Evolutionary conservation across 2,329 filamentous ascomycete species (phyloP), one percentile per base, ranked within the genome.

Genomic region (Pyricularia pennisetigena): DNA sequence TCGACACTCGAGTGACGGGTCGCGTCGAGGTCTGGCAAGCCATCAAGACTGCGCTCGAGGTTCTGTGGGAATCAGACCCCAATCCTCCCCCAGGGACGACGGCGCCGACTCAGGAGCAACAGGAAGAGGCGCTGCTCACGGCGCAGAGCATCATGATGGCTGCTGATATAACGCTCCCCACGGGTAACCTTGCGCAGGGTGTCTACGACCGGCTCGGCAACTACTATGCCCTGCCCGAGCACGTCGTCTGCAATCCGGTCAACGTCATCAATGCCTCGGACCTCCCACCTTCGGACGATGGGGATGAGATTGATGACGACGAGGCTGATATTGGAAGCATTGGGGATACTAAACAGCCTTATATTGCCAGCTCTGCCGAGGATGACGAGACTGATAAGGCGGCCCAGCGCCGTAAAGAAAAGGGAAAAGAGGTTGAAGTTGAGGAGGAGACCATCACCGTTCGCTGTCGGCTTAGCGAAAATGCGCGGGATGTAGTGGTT

Each of bases 1-100:
- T 97, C 78, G 93, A 97, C 70, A 97, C 94, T 1, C 83, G 93
- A 64, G 92, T 96, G 20, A 91, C 90, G 0, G 93, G 93, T 2
- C 84, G 87, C 4, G 74, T 84, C 4, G 92, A 97, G 77, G 85
- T 95, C 29, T 98, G 94, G 94, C 87, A 87, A 72, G 89, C 91
- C 0, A 78, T 97, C 16, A 84, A 85, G 64, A 81, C 87, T 0
- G 90, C 89, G 0, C 82, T 93, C 23, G 85, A 90, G 70, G 80
- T 91, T 7, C 76, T 97, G 70, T 90, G 90, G 80, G 82, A 83
- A 12, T 81, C 83, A 0, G 59, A 62, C 59, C 59, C 59, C 24
- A 16, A 62, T 9, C 83, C 32, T 35, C 65, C 41, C 28, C 41
- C 35, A 2, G 41, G 41, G 35, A 86, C 28, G 30, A 41, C 26